Conservation (phyloP, 768 basidiomycete genomes). For the Pleurotus cornucopiae region DNA sequence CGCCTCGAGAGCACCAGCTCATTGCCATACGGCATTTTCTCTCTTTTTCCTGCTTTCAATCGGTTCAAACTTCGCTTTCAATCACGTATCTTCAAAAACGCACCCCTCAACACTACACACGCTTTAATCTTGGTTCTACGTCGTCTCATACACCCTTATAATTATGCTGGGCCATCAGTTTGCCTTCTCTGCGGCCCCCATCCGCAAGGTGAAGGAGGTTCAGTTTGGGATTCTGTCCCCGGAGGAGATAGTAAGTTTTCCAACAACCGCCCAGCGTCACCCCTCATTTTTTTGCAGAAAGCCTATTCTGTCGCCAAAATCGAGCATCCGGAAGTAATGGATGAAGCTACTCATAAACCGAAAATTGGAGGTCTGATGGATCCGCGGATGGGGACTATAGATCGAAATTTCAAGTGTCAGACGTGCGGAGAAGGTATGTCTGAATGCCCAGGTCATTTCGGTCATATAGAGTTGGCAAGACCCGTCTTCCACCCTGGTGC, state of each 20-base stretch:
- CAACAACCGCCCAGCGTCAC: slow-evolving; percentile 6
- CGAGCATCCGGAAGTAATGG: slow-evolving; percentile 98
- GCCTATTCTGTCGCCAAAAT: slow-evolving; percentile 98
- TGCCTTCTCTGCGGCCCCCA: slow-evolving; percentile 88
- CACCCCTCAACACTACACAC: neutral
- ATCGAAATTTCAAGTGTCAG: slow-evolving; percentile 98
- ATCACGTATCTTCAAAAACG: neutral
- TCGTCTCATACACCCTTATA: neutral
- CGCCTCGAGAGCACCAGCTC: neutral
- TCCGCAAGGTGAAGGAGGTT: slow-evolving; percentile 95
- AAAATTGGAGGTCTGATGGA: slow-evolving; percentile 97
- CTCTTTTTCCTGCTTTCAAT: neutral
- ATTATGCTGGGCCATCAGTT: slow-evolving; percentile 86
- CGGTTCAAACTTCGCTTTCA: neutral
- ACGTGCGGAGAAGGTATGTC: slow-evolving; percentile 99
- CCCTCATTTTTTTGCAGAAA: slow-evolving; percentile 59
- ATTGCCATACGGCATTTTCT: neutral
- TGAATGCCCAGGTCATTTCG: slow-evolving; percentile 99
- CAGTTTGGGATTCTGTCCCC: slow-evolving; percentile 99
- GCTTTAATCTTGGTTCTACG: neutral
- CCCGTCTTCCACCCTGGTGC: slow-evolving; percentile 96
- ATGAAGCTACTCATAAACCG: slow-evolving; percentile 85
- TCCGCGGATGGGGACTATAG: slow-evolving; percentile 96
- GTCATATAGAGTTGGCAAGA: slow-evolving; percentile 93
- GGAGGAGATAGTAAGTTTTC: slow-evolving; percentile 87